A percentile compares a stretch with the other conserved stretches of the same genome.
Conservation (phyloP, 352 stramenopile species). For the Blastocystis hominis region DNA sequence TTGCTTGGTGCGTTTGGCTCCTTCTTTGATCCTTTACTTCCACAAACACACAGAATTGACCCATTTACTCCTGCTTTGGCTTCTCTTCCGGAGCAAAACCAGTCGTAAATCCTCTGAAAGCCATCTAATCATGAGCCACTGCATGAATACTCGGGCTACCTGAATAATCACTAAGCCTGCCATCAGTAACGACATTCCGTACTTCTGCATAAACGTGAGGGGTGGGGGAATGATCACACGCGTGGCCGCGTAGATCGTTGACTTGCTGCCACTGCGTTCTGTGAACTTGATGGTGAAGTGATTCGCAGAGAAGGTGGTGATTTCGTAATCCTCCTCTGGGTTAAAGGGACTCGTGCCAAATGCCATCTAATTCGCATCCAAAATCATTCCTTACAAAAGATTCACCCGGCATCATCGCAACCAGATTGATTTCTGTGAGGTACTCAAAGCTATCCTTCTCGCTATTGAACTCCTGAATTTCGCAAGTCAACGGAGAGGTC, state of each 20-base stretch:
- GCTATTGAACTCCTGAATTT: neutral
- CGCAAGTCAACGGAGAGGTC: neutral
- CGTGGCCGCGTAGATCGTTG: neutral
- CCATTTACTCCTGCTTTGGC: neutral
- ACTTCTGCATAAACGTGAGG: conserved; percentile 43
- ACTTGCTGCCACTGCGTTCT: neutral
- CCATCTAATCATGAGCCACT: neutral
- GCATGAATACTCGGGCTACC: neutral
- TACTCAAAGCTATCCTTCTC: neutral
- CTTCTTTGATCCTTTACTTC: neutral
- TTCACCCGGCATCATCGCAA: neutral
- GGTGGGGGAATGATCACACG: conserved; percentile 29
- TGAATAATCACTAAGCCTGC: conserved; percentile 14
- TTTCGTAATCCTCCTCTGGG: neutral
- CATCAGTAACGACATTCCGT: conserved; percentile 35
- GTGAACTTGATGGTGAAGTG: conserved; percentile 40
- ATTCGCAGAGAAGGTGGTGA: neutral
- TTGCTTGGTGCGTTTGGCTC: neutral
- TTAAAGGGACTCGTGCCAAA: neutral
- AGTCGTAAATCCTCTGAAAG: neutral
- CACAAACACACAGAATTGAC: neutral
- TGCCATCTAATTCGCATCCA: neutral
- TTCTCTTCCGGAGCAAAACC: neutral
- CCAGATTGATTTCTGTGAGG: neutral
- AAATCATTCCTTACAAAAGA: neutral